A percentile compares a stretch with the other conserved stretches of the same genome.
Conservation (phyloP, 345 rosid species). For the Syzygium aromaticum region DNA sequence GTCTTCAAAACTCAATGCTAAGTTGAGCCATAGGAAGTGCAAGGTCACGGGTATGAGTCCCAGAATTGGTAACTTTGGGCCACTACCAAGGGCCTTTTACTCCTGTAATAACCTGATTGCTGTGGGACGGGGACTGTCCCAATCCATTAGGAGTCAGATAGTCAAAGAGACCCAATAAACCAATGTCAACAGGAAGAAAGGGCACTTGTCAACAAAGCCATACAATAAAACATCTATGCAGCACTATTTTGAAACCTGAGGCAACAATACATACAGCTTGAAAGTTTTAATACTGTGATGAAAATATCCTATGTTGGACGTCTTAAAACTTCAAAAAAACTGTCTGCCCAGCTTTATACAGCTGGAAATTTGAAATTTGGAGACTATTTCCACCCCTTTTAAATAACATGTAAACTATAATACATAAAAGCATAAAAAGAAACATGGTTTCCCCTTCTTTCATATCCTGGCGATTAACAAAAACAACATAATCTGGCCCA, state of each 20-base stretch:
- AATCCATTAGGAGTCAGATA: background rate
- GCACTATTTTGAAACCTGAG: background rate
- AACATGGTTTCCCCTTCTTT: background rate
- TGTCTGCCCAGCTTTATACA: background rate
- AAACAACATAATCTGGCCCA: background rate
- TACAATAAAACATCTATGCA: background rate
- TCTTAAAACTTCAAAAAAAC: background rate
- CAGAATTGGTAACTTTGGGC: background rate
- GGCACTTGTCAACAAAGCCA: background rate
- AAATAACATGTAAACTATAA: background rate
- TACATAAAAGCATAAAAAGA: background rate
- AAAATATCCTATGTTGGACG: background rate
- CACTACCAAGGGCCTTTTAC: background rate
- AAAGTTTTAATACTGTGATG: background rate
- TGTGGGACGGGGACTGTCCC: background rate
- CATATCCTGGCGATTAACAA: background rate
- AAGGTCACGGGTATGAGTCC: background rate
- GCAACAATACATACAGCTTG: background rate
- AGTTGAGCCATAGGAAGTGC: background rate
- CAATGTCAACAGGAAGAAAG: background rate
- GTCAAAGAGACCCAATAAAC: background rate
- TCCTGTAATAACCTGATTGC: background rate
- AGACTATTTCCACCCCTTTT: background rate
- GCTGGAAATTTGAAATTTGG: background rate
- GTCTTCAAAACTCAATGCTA: background rate